Base-by-base conservation (phyloP, 352 stramenopile genomes). In the Phytophthora nicotianae region DNA sequence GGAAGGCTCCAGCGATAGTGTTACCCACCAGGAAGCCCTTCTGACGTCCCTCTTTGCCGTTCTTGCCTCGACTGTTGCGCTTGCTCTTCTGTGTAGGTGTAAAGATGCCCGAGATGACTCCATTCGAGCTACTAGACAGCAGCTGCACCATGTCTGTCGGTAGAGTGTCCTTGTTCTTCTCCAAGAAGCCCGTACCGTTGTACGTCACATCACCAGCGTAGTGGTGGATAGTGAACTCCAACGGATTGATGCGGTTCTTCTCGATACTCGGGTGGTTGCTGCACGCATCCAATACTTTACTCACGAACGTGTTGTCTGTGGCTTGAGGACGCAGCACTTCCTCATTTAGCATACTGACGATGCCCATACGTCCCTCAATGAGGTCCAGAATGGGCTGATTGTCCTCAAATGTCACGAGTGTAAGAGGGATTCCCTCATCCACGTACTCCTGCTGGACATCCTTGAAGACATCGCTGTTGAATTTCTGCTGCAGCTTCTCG, bases 361-460 rank as follows among this genome's bases (percentile, higher is more conserved):
- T 96, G 20, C 93, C 93, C 63, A 86, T 88, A 29, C 74, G 86
- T 24, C 81, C 81, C 64, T 97, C 90, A 48, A 98, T 89, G 23
- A 98, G 58, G 55, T 98, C 90, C 37, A 98, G 59, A 49, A 95
- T 96, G 5, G 83, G 77, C 68, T 97, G 86, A 68, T 98, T 98
- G 70, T 98, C 92, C 55, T 91, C 77, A 68, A 98, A 98, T 20
- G 89, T 88, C 52, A 96, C 91, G 1, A 88, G 70, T 11, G 81
- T 84, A 14, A 96, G 74, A 20, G 83, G 70, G 47, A 98, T 97
- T 11, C 89, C 89, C 79, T 99, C 96, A 48, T 91, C 86, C 29
- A 97, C 83, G 74, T 98, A 99, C 65, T 98, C 89, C 57, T 94
- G 69, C 75, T 98, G 94, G 64, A 98, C 96, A 19, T 96, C 76